Conservation (phyloP, 2,329 filamentous ascomycete species). For the Rachicladosporium sp. region DNA sequence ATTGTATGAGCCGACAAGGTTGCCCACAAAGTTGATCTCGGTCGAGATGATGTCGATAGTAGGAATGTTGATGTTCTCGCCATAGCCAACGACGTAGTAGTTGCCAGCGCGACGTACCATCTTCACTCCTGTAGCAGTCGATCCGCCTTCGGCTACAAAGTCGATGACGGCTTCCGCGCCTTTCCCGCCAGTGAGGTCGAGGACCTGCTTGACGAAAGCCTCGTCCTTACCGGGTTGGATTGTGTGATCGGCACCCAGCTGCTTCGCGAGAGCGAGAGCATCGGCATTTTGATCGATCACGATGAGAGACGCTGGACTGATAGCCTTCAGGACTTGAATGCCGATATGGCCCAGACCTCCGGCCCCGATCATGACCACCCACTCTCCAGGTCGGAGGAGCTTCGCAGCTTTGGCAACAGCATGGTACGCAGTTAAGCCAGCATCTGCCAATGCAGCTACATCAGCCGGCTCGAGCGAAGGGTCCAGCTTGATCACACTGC, state of each 20-base stretch:
- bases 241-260: conserved; percentile 15
- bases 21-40: conserved; percentile 17
- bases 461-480: conserved; percentile 14
- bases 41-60: conserved; percentile 17
- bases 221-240: conserved; percentile 9
- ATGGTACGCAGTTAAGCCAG: conserved; percentile 16
- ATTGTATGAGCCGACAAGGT: conserved; percentile 15
- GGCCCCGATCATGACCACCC: conserved; percentile 15
- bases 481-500: conserved; percentile 17
- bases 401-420: conserved; percentile 14
- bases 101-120: conserved; percentile 16
- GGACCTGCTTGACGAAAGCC: conserved; percentile 13
- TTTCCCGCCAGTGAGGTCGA: conserved; percentile 12
- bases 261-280: conserved; percentile 14
- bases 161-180: conserved; percentile 17
- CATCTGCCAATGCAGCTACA: conserved; percentile 16
- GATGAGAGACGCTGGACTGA: conserved; percentile 14
- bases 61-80: conserved; percentile 13
- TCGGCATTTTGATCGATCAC: conserved; percentile 15
- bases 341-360: conserved; percentile 16
- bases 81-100: conserved; percentile 16
- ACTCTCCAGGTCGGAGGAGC: conserved; percentile 13
- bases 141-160: conserved; percentile 15
- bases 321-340: conserved; percentile 16
- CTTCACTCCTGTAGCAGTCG: conserved; percentile 14